Base-by-base conservation (phyloP, 2,329 filamentous ascomycete species). In the Talaromyces verruculosus region DNA sequence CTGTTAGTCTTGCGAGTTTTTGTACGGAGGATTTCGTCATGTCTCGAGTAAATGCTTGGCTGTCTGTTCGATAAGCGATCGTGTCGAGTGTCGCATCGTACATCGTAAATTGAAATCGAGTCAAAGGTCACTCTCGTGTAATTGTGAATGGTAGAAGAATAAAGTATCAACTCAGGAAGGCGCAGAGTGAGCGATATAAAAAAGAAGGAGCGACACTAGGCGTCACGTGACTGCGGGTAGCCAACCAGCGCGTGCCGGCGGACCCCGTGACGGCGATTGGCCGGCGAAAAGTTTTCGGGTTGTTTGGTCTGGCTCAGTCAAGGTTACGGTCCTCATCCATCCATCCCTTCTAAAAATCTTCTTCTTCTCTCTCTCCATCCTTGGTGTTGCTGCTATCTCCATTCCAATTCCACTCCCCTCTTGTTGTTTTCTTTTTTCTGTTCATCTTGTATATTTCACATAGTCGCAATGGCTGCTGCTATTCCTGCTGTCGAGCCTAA, bases 401-500 rank as follows among this genome's bases (percentile, higher is more conserved):
- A n/a, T 19, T n/a, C 17, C 28, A 39, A 58, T 58, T 57, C 53
- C 43, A 61, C 64, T 67, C 63, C 53, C 37, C 63, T 63, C 63
- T 53, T 64, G 51, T 61, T 64, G 57, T 43, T 37, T 35, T 30
- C n/a, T 37, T 35, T 30, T 60, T 60, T 39, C 64, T 53, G 51
- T 65, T 25, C 22, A 30, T 28, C 55, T 65, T 62, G 43, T 49
- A 39, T 49, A 51, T 55, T 33, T 47, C 25, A 71, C 62, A 1
- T 72, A 70, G 15, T 73, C 57, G 68, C 72, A 41, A 68, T 68
- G 37, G 64, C 72, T 60, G 67, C 67, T 39, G 61, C 73, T 7
- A 69, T 71, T 15, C 63, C 73, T 2, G 66, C 69, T 61, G 61
- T 75, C 58, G 76, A 81, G 70, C 82, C 84, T n/a, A 73, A 79